These are phyloP conservation scores for Aspergillus fijiensis DNA, from an alignment of 2,329 filamentous ascomycete genomes.

Conservation along the genomic window DNA sequence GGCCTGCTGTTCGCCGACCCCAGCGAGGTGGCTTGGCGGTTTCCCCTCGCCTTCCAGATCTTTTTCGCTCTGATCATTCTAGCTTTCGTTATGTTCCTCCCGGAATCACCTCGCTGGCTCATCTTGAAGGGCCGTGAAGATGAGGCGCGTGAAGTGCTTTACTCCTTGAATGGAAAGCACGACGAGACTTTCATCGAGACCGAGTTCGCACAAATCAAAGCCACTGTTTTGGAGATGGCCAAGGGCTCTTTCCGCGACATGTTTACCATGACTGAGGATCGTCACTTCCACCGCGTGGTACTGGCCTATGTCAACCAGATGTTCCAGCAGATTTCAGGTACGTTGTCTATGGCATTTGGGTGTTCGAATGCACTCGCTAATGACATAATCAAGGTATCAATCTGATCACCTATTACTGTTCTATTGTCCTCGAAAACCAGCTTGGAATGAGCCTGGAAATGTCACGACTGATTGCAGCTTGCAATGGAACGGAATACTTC, in stretches of 20 bases:
- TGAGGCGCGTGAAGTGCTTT: conserved; percentile 50
- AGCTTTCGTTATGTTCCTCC: conserved; percentile 49
- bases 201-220: conserved; percentile 55
- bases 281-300: conserved; percentile 56
- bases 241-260: conserved; percentile 56
- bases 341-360: not conserved
- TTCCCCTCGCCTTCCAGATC: conserved; percentile 60
- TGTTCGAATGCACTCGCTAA: not conserved
- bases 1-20: conserved; percentile 55
- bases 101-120: conserved; percentile 60
- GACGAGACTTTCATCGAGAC: conserved; percentile 46
- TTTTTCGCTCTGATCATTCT: conserved; percentile 55
- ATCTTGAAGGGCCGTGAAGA: conserved; percentile 57
- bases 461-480: conserved; percentile 54
- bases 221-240: conserved; percentile 52
- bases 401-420: conserved; percentile 48
- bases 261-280: conserved; percentile 58
- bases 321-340: conserved; percentile 51
- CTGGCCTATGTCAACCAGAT: conserved; percentile 59
- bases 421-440: conserved; percentile 44
- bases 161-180: conserved; percentile 48
- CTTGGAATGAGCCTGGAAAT: conserved; percentile 41
- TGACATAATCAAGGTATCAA: conserved; percentile 32
- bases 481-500: conserved; percentile 57
- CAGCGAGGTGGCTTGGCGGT: conserved; percentile 52